Conservation (phyloP, 1,284 basidiomycete genomes). For the Polyporus tsugae region DNA sequence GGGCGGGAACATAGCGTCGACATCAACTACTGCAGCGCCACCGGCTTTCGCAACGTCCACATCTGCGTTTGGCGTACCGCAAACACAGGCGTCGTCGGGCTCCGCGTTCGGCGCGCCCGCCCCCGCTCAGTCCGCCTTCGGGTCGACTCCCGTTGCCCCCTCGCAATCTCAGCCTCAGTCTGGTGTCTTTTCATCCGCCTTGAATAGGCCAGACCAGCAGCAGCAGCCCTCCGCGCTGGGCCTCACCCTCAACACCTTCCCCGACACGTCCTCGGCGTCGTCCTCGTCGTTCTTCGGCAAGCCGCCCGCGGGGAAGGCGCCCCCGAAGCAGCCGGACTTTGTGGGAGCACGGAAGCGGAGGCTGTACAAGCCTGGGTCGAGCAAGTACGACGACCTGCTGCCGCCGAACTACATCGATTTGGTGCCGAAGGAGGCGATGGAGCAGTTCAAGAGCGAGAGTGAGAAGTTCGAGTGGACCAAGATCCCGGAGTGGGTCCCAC, state of each 20-base stretch:
- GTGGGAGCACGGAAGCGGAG: slow-evolving; percentile 45
- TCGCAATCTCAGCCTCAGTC: background rate
- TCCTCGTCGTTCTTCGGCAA: background rate
- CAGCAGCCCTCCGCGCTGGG: background rate
- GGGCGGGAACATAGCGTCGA: slow-evolving; percentile 9
- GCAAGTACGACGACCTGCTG: slow-evolving; percentile 64
- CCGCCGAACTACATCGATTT: slow-evolving; percentile 65
- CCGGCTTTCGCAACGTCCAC: slow-evolving; percentile 27
- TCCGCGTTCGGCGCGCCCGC: slow-evolving; percentile 44
- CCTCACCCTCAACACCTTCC: background rate
- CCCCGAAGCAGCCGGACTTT: slow-evolving; percentile 52
- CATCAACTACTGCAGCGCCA: slow-evolving; percentile 32
- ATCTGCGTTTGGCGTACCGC: slow-evolving; percentile 41
- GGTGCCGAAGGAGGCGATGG: slow-evolving; percentile 59
- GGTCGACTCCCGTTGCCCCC: slow-evolving; percentile 43
- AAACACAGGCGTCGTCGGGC: slow-evolving; percentile 21
- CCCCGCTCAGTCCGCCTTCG: slow-evolving; percentile 44
- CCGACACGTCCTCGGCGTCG: background rate
- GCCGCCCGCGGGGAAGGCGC: slow-evolving; percentile 14
- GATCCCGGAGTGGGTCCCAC: slow-evolving; percentile 83
- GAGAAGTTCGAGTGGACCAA: slow-evolving; percentile 75
- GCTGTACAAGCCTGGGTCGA: slow-evolving; percentile 52
- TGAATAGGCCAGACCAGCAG: background rate
- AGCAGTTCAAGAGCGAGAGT: slow-evolving; percentile 64
- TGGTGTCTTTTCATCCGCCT: background rate